phyloP scores from a whole-genome alignment of 345 rosid genomes.

The Theobroma cacao region DNA sequence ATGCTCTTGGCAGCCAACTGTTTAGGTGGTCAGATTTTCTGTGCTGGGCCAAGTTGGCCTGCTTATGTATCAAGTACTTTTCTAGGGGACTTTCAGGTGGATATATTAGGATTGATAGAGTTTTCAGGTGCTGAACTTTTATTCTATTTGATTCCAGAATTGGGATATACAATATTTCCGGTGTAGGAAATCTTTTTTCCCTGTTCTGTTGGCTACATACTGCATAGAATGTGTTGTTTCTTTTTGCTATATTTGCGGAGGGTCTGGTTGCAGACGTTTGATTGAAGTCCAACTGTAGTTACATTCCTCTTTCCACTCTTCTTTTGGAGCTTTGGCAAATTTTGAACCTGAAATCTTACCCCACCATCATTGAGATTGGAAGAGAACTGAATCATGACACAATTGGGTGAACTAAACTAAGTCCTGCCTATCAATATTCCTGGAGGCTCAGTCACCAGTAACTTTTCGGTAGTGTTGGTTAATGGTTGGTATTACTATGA shows the following conservation, averaged over 20 bases:
- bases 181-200: constrained; percentile 11
- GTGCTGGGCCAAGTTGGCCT: constrained; percentile 10
- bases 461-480: background rate
- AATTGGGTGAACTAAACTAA: background rate
- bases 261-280: background rate
- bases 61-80: constrained; percentile 14
- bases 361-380: background rate
- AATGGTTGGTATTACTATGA: background rate
- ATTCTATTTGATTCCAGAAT: constrained; percentile 3
- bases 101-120: constrained; percentile 16
- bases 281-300: background rate
- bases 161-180: constrained; percentile 11
- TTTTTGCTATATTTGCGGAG: background rate
- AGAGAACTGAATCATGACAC: background rate
- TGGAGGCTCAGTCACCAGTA: background rate
- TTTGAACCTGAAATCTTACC: background rate
- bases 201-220: background rate
- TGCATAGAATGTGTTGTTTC: background rate
- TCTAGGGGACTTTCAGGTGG: background rate
- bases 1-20: constrained; percentile 14
- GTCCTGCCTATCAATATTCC: background rate
- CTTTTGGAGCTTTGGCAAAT: background rate
- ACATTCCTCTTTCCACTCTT: background rate
- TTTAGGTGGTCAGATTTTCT: constrained; percentile 21
- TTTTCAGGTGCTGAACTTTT: constrained; percentile 12